These are phyloP conservation scores for Calycina herbarum DNA, from an alignment of 2,329 filamentous ascomycete genomes.

Conservation along the genomic window DNA sequence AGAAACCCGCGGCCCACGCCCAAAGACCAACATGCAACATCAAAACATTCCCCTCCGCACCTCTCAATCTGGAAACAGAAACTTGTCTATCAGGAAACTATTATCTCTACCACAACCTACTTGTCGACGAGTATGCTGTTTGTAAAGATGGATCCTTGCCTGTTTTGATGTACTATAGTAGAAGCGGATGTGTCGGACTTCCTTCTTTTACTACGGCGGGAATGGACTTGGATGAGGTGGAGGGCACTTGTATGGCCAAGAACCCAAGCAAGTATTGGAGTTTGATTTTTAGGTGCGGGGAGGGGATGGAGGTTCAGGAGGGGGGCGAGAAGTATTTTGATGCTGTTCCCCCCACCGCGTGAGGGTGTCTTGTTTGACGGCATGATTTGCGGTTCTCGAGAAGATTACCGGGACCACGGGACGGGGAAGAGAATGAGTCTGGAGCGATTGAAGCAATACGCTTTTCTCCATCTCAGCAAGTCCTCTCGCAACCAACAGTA, in stretches of 20 bases:
- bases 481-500: no score
- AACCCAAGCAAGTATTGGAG: neutral
- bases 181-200: neutral
- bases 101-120: neutral
- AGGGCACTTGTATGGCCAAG: neutral
- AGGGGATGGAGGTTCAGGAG: neutral
- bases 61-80: neutral
- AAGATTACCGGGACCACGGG: neutral
- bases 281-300: neutral
- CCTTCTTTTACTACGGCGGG: neutral
- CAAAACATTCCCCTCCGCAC: neutral
- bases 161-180: neutral
- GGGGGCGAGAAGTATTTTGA: neutral
- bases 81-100: neutral
- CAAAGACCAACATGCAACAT: neutral
- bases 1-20: neutral
- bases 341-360: neutral
- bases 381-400: neutral
- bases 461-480: no score
- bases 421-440: neutral
- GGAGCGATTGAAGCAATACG: no score
- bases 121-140: neutral
- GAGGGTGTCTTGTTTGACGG: neutral
- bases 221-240: neutral
- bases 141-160: neutral